A percentile compares a stretch with the other conserved stretches of the same genome.
phyloP scores from a whole-genome alignment of 2,329 filamentous ascomycete genomes.

The Ophiostoma quercus region DNA sequence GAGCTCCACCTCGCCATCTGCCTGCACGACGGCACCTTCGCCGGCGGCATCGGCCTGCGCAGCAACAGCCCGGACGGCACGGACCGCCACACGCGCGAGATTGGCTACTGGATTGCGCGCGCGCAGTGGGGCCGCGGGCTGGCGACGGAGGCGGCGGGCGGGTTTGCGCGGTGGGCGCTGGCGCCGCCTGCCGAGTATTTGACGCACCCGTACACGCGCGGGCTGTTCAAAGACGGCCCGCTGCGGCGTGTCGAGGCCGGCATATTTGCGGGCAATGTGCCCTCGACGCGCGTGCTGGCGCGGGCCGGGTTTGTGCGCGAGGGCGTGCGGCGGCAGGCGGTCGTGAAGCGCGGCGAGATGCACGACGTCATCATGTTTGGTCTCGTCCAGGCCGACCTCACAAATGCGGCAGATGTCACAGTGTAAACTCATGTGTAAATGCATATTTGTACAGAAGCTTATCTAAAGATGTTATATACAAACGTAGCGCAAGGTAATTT shows the following conservation, averaged over 20 bases:
- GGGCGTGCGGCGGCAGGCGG: conserved; percentile 39
- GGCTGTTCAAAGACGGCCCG: conserved; percentile 25
- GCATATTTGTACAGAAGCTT: conserved; percentile 1
- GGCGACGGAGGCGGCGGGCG: conserved; percentile 38
- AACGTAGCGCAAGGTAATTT: not conserved
- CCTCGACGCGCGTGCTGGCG: conserved; percentile 40
- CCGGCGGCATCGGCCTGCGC: conserved; percentile 42
- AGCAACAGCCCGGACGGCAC: conserved; percentile 34
- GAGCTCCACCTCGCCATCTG: conserved; percentile 37
- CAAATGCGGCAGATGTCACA: not conserved
- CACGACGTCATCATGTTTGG: conserved; percentile 39
- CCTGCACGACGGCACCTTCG: conserved; percentile 32
- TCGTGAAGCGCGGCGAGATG: conserved; percentile 40
- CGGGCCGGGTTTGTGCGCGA: conserved; percentile 43
- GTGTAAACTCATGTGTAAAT: not conserved
- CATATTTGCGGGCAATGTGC: conserved; percentile 38
- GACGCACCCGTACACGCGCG: not conserved
- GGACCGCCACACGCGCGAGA: conserved; percentile 41
- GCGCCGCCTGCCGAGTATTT: conserved; percentile 1
- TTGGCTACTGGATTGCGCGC: conserved; percentile 47
- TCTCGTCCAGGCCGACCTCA: conserved; percentile 28
- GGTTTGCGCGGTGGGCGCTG: conserved; percentile 43
- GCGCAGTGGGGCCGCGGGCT: conserved; percentile 45
- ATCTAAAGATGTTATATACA: conserved; percentile 11
- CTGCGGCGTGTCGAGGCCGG: conserved; percentile 41